These are phyloP conservation scores for Pulveroboletus sp. DNA, from an alignment of 768 basidiomycete genomes.

Conservation along the genomic window DNA sequence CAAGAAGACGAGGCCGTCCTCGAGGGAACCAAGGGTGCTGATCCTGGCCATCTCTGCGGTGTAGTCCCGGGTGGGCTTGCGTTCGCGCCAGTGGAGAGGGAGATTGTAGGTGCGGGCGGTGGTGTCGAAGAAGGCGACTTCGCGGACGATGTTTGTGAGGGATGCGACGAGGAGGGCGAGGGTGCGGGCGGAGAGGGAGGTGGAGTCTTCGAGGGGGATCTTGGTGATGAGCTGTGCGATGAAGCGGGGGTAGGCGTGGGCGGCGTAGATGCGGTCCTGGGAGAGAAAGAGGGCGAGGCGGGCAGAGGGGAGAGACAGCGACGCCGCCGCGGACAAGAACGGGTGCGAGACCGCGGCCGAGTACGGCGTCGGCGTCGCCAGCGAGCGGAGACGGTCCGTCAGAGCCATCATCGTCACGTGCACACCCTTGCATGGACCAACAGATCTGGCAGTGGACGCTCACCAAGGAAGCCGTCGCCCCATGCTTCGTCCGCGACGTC, in stretches of 20 bases:
- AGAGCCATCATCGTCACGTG: slow-evolving; percentile 12
- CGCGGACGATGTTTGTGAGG: slow-evolving; percentile 55
- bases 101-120: slow-evolving; percentile 45
- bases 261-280: slow-evolving; percentile 73
- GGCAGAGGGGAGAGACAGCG: slow-evolving; percentile 42
- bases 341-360: slow-evolving; percentile 47
- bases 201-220: slow-evolving; percentile 39
- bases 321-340: slow-evolving; percentile 58
- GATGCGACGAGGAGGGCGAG: slow-evolving; percentile 49
- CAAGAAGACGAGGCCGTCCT: slow-evolving; percentile 66
- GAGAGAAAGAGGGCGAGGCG: slow-evolving; percentile 61
- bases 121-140: slow-evolving; percentile 57
- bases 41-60: slow-evolving; percentile 67
- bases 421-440: slow-evolving; percentile 17
- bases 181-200: slow-evolving; percentile 27
- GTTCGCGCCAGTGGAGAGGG: slow-evolving; percentile 45
- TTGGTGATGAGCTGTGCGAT: slow-evolving; percentile 60
- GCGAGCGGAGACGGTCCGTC: slow-evolving; percentile 35
- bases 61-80: slow-evolving; percentile 63
- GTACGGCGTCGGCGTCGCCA: slow-evolving; percentile 39
- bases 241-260: slow-evolving; percentile 70
- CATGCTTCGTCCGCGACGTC: slow-evolving; percentile 54
- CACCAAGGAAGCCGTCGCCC: slow-evolving; percentile 49
- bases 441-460: slow-evolving; percentile 50
- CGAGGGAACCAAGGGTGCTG: slow-evolving; percentile 40